Base-by-base conservation (phyloP, 225 moss, liverwort and hornwort species). In the Pleurozium schreberi region DNA sequence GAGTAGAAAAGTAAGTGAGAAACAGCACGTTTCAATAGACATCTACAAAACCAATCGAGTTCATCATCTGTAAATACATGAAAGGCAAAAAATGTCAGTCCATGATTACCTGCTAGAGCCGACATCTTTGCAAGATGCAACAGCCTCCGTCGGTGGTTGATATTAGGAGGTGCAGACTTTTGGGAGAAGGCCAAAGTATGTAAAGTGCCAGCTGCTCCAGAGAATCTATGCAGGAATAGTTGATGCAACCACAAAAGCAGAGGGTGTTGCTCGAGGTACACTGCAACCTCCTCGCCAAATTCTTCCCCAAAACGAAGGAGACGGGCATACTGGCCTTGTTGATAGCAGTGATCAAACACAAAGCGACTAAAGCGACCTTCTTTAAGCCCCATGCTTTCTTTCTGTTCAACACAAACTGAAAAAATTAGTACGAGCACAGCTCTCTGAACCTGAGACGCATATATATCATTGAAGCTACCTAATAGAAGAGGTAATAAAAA, bases 351-450 rank as follows among this genome's bases (percentile, higher is more conserved):
- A 79, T 96, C 95, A 58, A 99, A 97, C 58, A 99, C 98, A 89
- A 95, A 99, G 88, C 96, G 96, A 90, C 98, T 97, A 67, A 99
- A 97, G 76, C 98, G 96, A 75, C 98, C 98, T 92, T 99, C 98
- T 88, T 96, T 96, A 57, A 97, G 92, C 53, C 98, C 98, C 98
- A 99, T 99, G 69, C 98, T 99, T 93, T 99, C 98, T 82, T 92
- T 94, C 98, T 98, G 95, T 89, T 92, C 86, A 89, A 86, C n/a
- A 89, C 78, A 36, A 84, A 86, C 69, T 67, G 55, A 79, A 71
- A n/a, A 30, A n/a, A 34, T 93, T 40, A 91, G 75, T 84, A 53
- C 59, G 71, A 84, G 87, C 18, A 53, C 73, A 86, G 61, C 62
- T 90, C 57, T 65, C 62, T 88, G 31, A 84, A 75, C 85, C 82